Percentiles rank a stretch among this genome's conserved stretches.
Conservation (phyloP, 306 rosid species). For the Erythrophleum fordii region DNA sequence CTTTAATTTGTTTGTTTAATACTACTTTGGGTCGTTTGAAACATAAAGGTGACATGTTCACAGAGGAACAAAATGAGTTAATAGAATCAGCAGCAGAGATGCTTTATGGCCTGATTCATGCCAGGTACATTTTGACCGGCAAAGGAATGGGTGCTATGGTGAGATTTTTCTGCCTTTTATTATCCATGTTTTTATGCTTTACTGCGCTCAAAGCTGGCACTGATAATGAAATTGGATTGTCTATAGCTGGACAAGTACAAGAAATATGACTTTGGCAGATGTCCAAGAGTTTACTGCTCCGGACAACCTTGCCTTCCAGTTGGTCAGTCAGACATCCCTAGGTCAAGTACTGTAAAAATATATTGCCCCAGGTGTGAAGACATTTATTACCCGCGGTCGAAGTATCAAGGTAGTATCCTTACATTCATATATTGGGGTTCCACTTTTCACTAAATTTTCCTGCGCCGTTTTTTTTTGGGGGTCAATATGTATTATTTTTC, state of each 20-base stretch:
- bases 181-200: conserved; percentile 19
- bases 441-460: background rate
- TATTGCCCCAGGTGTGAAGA: conserved; percentile 92
- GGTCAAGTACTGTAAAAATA: conserved; percentile 73
- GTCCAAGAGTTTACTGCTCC: conserved; percentile 84
- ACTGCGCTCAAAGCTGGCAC: conserved; percentile 10
- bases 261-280: conserved; percentile 79
- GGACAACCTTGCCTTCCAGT: conserved; percentile 89
- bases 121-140: conserved; percentile 80
- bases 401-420: conserved; percentile 93
- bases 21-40: conserved; percentile 34
- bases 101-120: conserved; percentile 90
- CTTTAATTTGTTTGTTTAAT: conserved; percentile 29
- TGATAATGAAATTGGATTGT: conserved; percentile 36
- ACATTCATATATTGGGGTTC: conserved; percentile 6
- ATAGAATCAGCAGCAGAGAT: conserved; percentile 90
- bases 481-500: background rate
- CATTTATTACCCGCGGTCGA: conserved; percentile 78
- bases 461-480: background rate
- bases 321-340: conserved; percentile 82
- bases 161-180: conserved; percentile 42
- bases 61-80: conserved; percentile 82
- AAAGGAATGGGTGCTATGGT: conserved; percentile 87
- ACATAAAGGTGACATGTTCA: conserved; percentile 74
- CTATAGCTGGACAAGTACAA: conserved; percentile 79